A percentile compares a stretch with the other conserved stretches of the same genome.
phyloP scores from a whole-genome alignment of 495 filamentous ascomycete genomes.

The Aspergillus mulundensis region DNA sequence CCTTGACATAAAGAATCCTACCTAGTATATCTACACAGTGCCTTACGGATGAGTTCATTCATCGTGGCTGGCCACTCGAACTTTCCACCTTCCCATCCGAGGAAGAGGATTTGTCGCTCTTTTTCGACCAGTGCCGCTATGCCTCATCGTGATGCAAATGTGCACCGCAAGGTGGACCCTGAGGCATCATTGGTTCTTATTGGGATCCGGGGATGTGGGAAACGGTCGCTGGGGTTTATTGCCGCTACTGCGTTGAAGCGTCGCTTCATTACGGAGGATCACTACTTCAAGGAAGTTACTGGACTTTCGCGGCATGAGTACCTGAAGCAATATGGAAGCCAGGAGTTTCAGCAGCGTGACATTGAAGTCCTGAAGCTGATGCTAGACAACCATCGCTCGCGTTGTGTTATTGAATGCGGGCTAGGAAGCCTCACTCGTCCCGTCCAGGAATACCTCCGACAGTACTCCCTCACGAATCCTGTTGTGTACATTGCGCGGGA shows the following conservation, averaged over 20 bases:
- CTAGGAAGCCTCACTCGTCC: slow-evolving; percentile 55
- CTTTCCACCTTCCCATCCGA: background rate
- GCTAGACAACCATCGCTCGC: slow-evolving; percentile 57
- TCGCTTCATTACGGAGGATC: slow-evolving; percentile 71
- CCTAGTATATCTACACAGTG: background rate
- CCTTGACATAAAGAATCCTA: background rate
- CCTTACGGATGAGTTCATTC: background rate
- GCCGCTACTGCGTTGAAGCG: slow-evolving; percentile 70
- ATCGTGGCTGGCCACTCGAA: background rate
- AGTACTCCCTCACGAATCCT: slow-evolving; percentile 60
- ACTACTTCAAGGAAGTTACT: slow-evolving; percentile 67
- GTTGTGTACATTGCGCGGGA: slow-evolving; percentile 72
- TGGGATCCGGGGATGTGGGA: slow-evolving; percentile 72
- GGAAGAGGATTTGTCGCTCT: background rate
- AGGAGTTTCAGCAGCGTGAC: slow-evolving; percentile 61
- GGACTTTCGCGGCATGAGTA: slow-evolving; percentile 62
- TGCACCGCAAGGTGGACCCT: slow-evolving; percentile 50
- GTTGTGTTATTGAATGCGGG: slow-evolving; percentile 70
- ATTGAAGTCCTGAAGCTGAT: slow-evolving; percentile 64
- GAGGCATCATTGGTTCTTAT: slow-evolving; percentile 73
- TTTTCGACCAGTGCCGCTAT: slow-evolving; percentile 13
- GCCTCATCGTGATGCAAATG: slow-evolving; percentile 37
- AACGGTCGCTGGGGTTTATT: slow-evolving; percentile 74
- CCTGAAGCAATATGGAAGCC: slow-evolving; percentile 57
- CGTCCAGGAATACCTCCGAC: slow-evolving; percentile 54